These are phyloP conservation scores for Emydomyces testavorans DNA, from an alignment of 2,329 filamentous ascomycete species.

Conservation along the genomic window DNA sequence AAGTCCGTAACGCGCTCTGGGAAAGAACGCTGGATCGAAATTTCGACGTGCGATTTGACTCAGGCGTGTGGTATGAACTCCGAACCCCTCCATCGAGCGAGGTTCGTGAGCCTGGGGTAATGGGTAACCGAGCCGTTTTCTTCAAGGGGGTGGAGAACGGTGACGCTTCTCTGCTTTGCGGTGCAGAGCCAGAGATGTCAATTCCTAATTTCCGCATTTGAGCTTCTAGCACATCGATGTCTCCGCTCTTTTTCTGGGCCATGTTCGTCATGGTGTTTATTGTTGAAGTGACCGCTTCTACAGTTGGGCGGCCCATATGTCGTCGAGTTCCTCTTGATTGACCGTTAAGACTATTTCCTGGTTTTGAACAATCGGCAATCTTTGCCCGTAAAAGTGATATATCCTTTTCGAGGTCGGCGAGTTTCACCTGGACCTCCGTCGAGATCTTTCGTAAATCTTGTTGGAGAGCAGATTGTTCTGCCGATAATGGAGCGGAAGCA, in stretches of 20 bases:
- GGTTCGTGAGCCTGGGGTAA: conserved; percentile 30
- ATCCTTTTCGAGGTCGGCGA: conserved; percentile 69
- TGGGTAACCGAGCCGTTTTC: conserved; percentile 26
- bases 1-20: conserved; percentile 27
- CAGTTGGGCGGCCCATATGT: conserved; percentile 54
- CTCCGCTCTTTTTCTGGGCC: conserved; percentile 80
- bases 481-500: conserved; percentile 62
- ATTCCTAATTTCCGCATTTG: conserved; percentile 66
- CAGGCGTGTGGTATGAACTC: conserved; percentile 33
- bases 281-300: conserved; percentile 83
- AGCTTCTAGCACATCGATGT: conserved; percentile 79
- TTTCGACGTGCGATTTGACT: conserved; percentile 22
- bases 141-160: conserved; percentile 29
- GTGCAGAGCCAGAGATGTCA: conserved; percentile 15
- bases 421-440: conserved; percentile 57
- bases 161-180: conserved; percentile 23
- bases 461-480: conserved; percentile 74
- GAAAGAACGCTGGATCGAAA: conserved; percentile 25
- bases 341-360: conserved; percentile 41
- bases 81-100: conserved; percentile 24
- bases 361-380: conserved; percentile 48
- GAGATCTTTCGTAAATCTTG: conserved; percentile 70
- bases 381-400: conserved; percentile 68
- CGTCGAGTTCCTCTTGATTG: conserved; percentile 18
- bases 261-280: conserved; percentile 87